Conservation (phyloP, 2,329 filamentous ascomycete species). For the Alternaria panax region DNA sequence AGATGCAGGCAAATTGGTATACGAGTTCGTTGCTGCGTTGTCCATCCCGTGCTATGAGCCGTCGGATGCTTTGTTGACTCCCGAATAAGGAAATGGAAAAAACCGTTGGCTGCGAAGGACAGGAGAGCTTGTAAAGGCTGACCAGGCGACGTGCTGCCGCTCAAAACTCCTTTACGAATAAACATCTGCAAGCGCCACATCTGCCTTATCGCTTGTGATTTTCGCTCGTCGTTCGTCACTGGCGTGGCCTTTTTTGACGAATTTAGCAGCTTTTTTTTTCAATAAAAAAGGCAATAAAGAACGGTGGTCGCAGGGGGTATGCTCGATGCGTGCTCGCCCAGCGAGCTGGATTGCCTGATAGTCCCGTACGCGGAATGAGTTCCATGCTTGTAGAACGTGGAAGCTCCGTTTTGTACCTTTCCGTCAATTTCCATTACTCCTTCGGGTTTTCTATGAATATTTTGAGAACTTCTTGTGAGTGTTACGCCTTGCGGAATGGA, state of each 20-base stretch:
- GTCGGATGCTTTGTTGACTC: neutral
- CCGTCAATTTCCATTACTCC: too few relatives aligned
- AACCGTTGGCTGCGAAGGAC: neutral
- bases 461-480: too few relatives aligned
- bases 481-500: too few relatives aligned
- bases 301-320: neutral
- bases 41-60: neutral
- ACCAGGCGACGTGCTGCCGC: neutral
- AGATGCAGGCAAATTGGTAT: neutral
- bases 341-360: neutral
- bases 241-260: neutral
- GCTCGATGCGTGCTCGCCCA: neutral
- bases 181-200: neutral
- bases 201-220: neutral
- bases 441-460: too few relatives aligned
- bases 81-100: neutral
- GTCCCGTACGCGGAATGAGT: neutral
- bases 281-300: too few relatives aligned
- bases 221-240: neutral
- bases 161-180: neutral
- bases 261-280: neutral
- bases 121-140: neutral
- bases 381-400: too few relatives aligned
- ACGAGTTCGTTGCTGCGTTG: neutral
- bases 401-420: too few relatives aligned